phyloP scores from a whole-genome alignment of 352 stramenopile genomes.

The Phytophthora sojae region DNA sequence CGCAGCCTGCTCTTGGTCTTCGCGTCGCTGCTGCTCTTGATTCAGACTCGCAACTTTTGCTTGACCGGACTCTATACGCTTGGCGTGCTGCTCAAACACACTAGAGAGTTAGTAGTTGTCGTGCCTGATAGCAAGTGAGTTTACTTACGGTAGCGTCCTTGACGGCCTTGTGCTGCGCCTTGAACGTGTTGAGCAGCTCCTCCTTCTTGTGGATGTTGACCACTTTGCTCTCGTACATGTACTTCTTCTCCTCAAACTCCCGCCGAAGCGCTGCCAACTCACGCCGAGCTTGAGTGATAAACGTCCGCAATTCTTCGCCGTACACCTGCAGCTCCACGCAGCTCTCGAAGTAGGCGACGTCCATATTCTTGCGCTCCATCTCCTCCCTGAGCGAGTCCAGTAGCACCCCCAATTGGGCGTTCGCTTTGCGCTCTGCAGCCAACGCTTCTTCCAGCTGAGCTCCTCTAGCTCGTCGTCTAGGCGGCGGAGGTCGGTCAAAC shows the following conservation, averaged over 20 bases:
- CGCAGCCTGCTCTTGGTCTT: slow-evolving; percentile 36
- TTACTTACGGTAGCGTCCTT: slow-evolving; percentile 45
- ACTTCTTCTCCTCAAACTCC: slow-evolving; percentile 64
- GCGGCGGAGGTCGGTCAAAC: slow-evolving; percentile 40
- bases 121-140: neutral
- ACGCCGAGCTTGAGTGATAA: slow-evolving; percentile 44
- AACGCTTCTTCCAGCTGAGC: slow-evolving; percentile 78
- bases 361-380: slow-evolving; percentile 81
- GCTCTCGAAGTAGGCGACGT: slow-evolving; percentile 81
- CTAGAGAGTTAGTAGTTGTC: neutral
- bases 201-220: slow-evolving; percentile 75
- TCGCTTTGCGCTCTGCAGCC: slow-evolving; percentile 51
- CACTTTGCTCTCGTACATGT: slow-evolving; percentile 56
- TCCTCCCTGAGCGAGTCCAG: slow-evolving; percentile 71
- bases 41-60: slow-evolving; percentile 27
- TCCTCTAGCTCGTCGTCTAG: slow-evolving; percentile 64
- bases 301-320: slow-evolving; percentile 54
- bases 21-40: slow-evolving; percentile 36
- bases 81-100: slow-evolving; percentile 17
- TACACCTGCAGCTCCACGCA: slow-evolving; percentile 65
- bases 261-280: slow-evolving; percentile 47
- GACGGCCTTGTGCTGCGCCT: slow-evolving; percentile 59
- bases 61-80: slow-evolving; percentile 29
- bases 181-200: slow-evolving; percentile 77
- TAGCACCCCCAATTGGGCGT: slow-evolving; percentile 48